These are phyloP conservation scores for Kluyveromyces aestuarii DNA, from an alignment of 805 yeast genomes.

Conservation along the genomic window DNA sequence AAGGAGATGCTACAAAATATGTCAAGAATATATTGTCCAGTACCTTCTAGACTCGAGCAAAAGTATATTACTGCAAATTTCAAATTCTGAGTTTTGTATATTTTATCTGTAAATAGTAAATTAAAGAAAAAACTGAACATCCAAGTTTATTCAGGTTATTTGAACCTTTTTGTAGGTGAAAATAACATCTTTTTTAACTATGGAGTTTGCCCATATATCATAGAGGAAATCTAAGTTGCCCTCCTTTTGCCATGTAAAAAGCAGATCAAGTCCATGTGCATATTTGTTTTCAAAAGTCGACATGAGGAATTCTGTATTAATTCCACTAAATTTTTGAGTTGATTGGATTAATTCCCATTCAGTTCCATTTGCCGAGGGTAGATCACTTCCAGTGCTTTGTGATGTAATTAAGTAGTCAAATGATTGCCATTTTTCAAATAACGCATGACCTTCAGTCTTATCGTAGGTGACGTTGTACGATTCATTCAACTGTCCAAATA, in stretches of 20 bases:
- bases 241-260: constrained; percentile 8
- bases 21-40: constrained; percentile 26
- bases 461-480: constrained; percentile 45
- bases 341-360: constrained; percentile 37
- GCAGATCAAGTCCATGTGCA: constrained; percentile 10
- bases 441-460: constrained; percentile 52
- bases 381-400: constrained; percentile 10
- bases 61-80: background rate
- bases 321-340: constrained; percentile 33
- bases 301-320: constrained; percentile 25
- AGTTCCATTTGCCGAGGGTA: constrained; percentile 17
- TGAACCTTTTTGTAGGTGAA: constrained; percentile 22
- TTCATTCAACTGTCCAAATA: constrained; percentile 55
- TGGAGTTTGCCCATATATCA: constrained; percentile 13
- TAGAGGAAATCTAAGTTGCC: constrained; percentile 9
- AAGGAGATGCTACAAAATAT: constrained; percentile 35
- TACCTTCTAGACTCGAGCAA: constrained; percentile 7
- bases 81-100: background rate
- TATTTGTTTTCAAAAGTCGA: constrained; percentile 11
- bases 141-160: background rate
- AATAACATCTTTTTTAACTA: constrained; percentile 20
- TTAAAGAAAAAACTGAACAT: background rate
- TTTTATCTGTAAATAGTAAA: constrained; percentile 9
- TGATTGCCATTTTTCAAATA: constrained; percentile 35
- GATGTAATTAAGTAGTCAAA: constrained; percentile 46